A percentile compares a stretch with the other conserved stretches of the same genome.
These are phyloP conservation scores for Cicer chorassanicum DNA, from an alignment of 306 rosid species.

Conservation along the genomic window DNA sequence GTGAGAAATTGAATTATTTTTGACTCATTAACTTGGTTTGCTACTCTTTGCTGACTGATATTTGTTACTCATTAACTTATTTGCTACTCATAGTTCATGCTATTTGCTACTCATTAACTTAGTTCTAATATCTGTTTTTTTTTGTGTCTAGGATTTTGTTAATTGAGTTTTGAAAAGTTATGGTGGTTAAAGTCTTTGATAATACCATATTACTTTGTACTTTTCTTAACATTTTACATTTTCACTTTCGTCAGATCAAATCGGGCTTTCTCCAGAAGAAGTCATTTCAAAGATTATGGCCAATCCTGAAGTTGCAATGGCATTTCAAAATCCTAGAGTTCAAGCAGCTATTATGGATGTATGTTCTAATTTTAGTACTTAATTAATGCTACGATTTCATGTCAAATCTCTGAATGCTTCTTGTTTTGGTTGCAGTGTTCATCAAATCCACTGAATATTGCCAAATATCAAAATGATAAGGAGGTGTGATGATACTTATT, in stretches of 20 bases:
- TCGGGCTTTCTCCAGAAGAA: constrained; percentile 95
- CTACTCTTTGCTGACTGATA: too few relatives aligned
- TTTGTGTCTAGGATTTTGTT: neutral
- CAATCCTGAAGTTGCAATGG: constrained; percentile 93
- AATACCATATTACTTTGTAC: neutral
- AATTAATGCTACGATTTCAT: neutral
- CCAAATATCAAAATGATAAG: constrained; percentile 96
- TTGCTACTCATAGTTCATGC: too few relatives aligned
- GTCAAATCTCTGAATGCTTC: constrained; percentile 41
- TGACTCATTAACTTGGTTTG: neutral
- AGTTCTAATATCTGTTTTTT: neutral
- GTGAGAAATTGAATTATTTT: constrained; percentile 10
- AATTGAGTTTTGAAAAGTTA: constrained; percentile 26
- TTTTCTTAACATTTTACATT: constrained; percentile 39
- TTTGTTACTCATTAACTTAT: too few relatives aligned
- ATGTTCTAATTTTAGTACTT: constrained; percentile 48
- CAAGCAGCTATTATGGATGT: constrained; percentile 99
- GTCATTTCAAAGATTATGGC: constrained; percentile 95
- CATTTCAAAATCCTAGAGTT: constrained; percentile 97
- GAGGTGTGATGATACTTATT: constrained; percentile 64
- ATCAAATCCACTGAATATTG: constrained; percentile 81
- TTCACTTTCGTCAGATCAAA: constrained; percentile 74
- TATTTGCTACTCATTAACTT: neutral
- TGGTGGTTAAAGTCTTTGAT: neutral
- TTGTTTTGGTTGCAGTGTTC: constrained; percentile 83